Conservation (phyloP, 345 rosid species). For the Carallia pectinifolia region DNA sequence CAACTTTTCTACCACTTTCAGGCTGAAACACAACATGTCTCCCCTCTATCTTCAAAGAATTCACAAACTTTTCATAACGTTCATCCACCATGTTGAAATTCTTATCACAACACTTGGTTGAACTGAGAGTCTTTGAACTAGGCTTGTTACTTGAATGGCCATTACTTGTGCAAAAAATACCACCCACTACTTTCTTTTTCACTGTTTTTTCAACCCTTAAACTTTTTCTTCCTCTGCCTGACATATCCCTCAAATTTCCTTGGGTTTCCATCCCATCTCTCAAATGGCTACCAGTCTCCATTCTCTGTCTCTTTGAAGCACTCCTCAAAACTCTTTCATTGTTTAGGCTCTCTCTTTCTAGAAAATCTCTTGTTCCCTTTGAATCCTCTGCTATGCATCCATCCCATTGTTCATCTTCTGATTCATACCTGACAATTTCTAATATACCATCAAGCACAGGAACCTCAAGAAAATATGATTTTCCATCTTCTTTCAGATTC, state of each 20-base stretch:
- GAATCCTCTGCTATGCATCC: conserved; percentile 2
- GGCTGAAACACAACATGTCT: conserved; percentile 2
- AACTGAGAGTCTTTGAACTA: neutral
- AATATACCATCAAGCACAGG: conserved; percentile 13
- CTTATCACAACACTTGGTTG: conserved; percentile 13
- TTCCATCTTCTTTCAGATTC: conserved; percentile 7
- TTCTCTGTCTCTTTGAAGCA: neutral
- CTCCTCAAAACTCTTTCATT: neutral
- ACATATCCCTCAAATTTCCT: neutral
- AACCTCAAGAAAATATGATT: conserved; percentile 29
- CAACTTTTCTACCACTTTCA: conserved; percentile 26
- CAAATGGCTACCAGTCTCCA: neutral
- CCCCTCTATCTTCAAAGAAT: conserved; percentile 20
- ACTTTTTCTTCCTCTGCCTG: conserved; percentile 12
- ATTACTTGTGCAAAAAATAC: conserved; percentile 9
- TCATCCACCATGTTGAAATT: conserved; percentile 25
- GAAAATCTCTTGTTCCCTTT: neutral
- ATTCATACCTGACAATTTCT: neutral
- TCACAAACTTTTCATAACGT: conserved; percentile 19
- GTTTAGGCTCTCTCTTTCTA: neutral
- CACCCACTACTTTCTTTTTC: conserved; percentile 15
- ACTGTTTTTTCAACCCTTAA: conserved; percentile 17
- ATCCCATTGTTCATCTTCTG: conserved; percentile 4
- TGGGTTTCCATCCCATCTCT: conserved; percentile 4
- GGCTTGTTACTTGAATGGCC: conserved; percentile 1